These are phyloP conservation scores for Chalciporus piperatus DNA, from an alignment of 768 basidiomycete genomes.

Conservation along the genomic window DNA sequence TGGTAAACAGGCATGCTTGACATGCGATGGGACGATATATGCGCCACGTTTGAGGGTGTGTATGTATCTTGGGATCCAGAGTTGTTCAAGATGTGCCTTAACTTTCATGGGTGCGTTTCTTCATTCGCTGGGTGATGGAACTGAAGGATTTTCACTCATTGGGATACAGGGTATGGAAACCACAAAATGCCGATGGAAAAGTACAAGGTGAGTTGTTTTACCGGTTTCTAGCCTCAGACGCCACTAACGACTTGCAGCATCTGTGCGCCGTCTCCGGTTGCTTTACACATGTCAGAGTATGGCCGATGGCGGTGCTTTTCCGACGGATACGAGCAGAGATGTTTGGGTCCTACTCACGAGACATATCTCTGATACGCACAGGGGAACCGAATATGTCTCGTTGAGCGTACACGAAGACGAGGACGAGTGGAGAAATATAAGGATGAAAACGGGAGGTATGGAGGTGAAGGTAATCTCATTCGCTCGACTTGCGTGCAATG, in stretches of 20 bases:
- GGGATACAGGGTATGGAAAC: conserved; percentile 39
- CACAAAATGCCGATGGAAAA: conserved; percentile 37
- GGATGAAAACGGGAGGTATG: conserved; percentile 29
- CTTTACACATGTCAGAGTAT: conserved; percentile 30
- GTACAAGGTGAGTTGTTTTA: conserved; percentile 33
- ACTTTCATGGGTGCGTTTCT: conserved; percentile 65
- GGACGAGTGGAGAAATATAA: conserved; percentile 21
- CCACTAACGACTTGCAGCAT: conserved; percentile 26
- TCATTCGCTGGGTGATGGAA: background rate
- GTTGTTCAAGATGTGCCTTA: conserved; percentile 46
- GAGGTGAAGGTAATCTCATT: conserved; percentile 36
- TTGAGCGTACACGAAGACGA: conserved; percentile 47
- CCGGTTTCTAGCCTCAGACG: background rate
- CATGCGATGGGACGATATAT: conserved; percentile 76
- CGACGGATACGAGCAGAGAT: conserved; percentile 35
- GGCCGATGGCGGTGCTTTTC: background rate
- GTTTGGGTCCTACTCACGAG: conserved; percentile 83
- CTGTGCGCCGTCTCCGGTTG: conserved; percentile 39
- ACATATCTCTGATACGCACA: conserved; percentile 62
- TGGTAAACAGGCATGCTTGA: conserved; percentile 41
- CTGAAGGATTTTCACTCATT: background rate
- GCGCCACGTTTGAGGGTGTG: conserved; percentile 72
- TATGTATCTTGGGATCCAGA: conserved; percentile 87
- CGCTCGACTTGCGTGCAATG: background rate
- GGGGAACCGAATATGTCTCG: conserved; percentile 66